These are phyloP conservation scores for Penicillium sp. DNA, from an alignment of 2,329 filamentous ascomycete species.

Conservation along the genomic window DNA sequence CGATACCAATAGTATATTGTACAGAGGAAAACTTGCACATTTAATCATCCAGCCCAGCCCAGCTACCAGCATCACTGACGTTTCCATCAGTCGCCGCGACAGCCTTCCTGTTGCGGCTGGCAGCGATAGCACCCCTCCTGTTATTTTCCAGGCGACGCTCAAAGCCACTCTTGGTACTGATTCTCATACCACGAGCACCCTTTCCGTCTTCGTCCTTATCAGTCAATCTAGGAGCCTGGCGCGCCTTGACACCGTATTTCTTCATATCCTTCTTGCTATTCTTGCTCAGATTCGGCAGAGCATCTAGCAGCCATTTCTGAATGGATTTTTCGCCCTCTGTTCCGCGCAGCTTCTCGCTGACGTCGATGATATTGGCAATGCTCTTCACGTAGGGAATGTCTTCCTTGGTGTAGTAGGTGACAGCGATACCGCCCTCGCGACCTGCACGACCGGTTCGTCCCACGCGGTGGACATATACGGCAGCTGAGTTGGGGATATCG, in stretches of 20 bases:
- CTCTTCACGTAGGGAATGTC: constrained; percentile 87
- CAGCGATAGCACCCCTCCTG: constrained; percentile 46
- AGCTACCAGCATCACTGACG: constrained; percentile 35
- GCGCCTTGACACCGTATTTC: constrained; percentile 74
- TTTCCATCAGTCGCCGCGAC: constrained; percentile 22
- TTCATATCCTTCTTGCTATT: constrained; percentile 79
- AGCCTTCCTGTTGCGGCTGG: constrained; percentile 40
- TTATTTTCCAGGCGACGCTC: constrained; percentile 48
- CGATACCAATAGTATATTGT: constrained; percentile 14
- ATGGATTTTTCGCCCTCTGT: constrained; percentile 56
- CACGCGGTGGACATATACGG: constrained; percentile 88
- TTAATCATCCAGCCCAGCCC: constrained; percentile 43
- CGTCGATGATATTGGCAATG: constrained; percentile 87
- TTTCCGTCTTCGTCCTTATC: constrained; percentile 49
- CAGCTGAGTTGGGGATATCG: constrained; percentile 88
- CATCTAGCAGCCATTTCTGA: constrained; percentile 83
- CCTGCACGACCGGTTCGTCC: constrained; percentile 89
- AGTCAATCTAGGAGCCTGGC: constrained; percentile 49
- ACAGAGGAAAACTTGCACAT: constrained; percentile 13
- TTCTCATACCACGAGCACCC: constrained; percentile 53
- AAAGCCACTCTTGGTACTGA: constrained; percentile 62
- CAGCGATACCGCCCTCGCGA: constrained; percentile 78
- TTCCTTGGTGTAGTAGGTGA: constrained; percentile 94
- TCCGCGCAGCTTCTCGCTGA: constrained; percentile 68
- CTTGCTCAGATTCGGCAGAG: constrained; percentile 80